Conservation (phyloP, 2,329 filamentous ascomycete species). For the Arthroderma sp. region DNA sequence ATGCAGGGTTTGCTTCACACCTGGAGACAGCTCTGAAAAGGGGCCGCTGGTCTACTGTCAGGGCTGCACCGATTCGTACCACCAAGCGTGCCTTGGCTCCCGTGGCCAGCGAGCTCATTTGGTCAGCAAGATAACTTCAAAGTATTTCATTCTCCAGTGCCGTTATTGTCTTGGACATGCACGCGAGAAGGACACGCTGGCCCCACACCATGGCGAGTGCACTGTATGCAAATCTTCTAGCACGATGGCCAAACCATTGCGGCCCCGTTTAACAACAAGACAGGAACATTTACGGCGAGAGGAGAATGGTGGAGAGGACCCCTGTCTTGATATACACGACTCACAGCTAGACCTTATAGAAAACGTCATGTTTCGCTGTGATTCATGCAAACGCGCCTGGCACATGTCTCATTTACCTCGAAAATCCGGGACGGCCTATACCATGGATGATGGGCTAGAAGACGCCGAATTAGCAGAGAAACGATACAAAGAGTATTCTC, state of each 20-base stretch:
- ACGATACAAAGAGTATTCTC: slow-evolving; percentile 59
- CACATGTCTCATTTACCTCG: slow-evolving; percentile 73
- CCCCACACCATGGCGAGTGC: slow-evolving; percentile 61
- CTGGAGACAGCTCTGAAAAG: slow-evolving; percentile 42
- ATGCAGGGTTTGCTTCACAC: slow-evolving; percentile 61
- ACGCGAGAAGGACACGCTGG: slow-evolving; percentile 54
- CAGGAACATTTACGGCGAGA: slow-evolving; percentile 75
- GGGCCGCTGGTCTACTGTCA: slow-evolving; percentile 75
- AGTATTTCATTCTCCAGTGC: slow-evolving; percentile 80
- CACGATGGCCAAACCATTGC: slow-evolving; percentile 60
- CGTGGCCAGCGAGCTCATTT: slow-evolving; percentile 69
- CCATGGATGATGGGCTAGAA: slow-evolving; percentile 19
- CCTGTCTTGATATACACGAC: slow-evolving; percentile 51
- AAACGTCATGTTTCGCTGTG: slow-evolving; percentile 74
- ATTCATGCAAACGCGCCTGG: slow-evolving; percentile 61
- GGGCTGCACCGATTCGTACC: slow-evolving; percentile 74
- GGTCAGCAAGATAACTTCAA: slow-evolving; percentile 68
- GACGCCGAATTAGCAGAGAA: slow-evolving; percentile 36
- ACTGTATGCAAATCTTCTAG: slow-evolving; percentile 56
- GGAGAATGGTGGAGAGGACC: slow-evolving; percentile 68
- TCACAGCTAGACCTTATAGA: slow-evolving; percentile 60
- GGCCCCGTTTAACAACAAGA: slow-evolving; percentile 56
- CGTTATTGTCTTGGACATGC: slow-evolving; percentile 64
- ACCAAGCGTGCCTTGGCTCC: slow-evolving; percentile 68
- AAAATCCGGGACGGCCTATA: slow-evolving; percentile 16